phyloP scores from a whole-genome alignment of 2,329 filamentous ascomycete species.

The Cordyceps militaris region DNA sequence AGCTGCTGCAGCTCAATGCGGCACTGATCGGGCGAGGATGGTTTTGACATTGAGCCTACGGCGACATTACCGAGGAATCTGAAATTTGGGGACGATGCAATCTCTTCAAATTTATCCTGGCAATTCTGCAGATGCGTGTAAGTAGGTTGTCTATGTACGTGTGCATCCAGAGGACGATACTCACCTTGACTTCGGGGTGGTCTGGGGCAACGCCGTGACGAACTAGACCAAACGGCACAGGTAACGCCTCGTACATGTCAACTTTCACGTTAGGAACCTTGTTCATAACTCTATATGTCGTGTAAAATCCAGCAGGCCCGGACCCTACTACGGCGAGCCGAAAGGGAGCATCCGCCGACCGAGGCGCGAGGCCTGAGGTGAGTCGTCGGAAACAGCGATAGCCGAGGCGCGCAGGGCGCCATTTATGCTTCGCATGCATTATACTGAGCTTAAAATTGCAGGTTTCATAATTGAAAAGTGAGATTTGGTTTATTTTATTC shows the following conservation, averaged over 20 bases:
- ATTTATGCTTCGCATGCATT: not conserved
- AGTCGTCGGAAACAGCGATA: not conserved
- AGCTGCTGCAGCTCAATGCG: conserved; percentile 61
- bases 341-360: conserved; percentile 45
- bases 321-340: conserved; percentile 87
- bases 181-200: conserved; percentile 94
- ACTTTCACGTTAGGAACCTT: conserved; percentile 65
- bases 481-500: not conserved
- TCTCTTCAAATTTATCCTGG: conserved; percentile 85
- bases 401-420: not conserved
- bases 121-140: conserved; percentile 60
- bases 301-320: conserved; percentile 93
- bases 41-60: conserved; percentile 51
- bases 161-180: conserved; percentile 12
- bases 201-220: conserved; percentile 96
- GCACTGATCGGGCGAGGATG: conserved; percentile 29
- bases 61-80: conserved; percentile 87
- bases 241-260: conserved; percentile 94
- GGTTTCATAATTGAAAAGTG: conserved; percentile 2
- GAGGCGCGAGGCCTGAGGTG: conserved; percentile 9
- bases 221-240: conserved; percentile 87
- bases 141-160: not conserved
- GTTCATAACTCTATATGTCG: conserved; percentile 75
- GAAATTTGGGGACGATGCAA: conserved; percentile 75
- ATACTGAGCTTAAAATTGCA: not conserved